Evolutionary conservation across 202 grass and related monocot species (phyloP).

Genomic region (Bolboschoenoplectus hybrid): DNA sequence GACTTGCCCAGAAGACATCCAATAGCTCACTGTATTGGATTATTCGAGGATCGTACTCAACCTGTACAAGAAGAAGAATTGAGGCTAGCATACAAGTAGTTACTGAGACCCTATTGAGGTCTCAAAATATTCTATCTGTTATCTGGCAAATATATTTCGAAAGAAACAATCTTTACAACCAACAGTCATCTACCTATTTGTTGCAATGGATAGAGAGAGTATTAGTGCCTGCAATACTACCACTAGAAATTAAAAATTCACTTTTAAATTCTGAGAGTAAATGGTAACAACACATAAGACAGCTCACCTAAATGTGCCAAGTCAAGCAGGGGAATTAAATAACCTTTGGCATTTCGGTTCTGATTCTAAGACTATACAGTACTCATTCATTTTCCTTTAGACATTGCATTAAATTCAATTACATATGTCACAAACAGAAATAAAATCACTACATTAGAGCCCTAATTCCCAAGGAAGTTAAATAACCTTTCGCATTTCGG

Average conservation of each 20-base stretch:
- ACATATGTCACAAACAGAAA: background rate
- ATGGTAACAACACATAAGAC: background rate
- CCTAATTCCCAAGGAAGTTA: background rate
- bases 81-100: background rate
- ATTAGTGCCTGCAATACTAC: background rate
- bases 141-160: background rate
- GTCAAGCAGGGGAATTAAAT: background rate
- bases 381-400: background rate
- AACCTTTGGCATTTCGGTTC: background rate
- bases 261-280: too few relatives aligned
- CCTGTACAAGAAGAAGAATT: conserved; percentile 43
- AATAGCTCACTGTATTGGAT: conserved; percentile 90
- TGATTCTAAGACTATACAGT: background rate
- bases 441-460: background rate
- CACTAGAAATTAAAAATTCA: too few relatives aligned
- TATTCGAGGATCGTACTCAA: conserved; percentile 74
- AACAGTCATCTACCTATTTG: background rate
- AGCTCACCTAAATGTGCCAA: background rate
- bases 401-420: background rate
- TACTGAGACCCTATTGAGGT: background rate
- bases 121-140: background rate
- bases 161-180: background rate
- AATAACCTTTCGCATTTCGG: too few relatives aligned
- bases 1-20: conserved; percentile 90
- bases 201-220: background rate